Conservation (phyloP, 2,329 filamentous ascomycete species). For the Fusarium sp. region DNA sequence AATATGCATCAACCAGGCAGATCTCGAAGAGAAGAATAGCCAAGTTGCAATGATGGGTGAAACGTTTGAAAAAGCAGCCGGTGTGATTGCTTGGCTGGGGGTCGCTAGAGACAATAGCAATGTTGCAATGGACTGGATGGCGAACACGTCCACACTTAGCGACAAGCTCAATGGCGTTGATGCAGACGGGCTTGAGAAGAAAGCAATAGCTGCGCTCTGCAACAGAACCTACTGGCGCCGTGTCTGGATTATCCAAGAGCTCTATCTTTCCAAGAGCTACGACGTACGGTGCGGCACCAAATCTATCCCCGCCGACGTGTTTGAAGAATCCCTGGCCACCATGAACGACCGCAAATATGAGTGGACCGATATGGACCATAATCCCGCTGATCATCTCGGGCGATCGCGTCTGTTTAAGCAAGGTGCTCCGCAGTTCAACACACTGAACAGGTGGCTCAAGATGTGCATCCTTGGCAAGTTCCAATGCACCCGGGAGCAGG, state of each 20-base stretch:
- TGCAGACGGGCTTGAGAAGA: background rate
- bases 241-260: background rate
- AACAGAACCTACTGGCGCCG: background rate
- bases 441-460: background rate
- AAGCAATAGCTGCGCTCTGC: background rate
- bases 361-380: background rate
- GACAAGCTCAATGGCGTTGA: background rate
- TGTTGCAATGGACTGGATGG: background rate
- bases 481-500: background rate
- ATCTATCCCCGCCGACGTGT: background rate
- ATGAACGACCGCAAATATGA: background rate
- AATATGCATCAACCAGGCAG: background rate
- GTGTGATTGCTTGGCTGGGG: background rate
- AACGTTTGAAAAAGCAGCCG: background rate
- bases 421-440: background rate
- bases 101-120: background rate
- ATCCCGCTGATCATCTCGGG: background rate
- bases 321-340: background rate
- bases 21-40: background rate
- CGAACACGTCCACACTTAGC: background rate
- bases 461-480: fast-evolving
- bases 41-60: background rate
- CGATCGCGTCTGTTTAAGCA: background rate
- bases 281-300: background rate
- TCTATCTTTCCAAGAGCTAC: background rate